Evolutionary conservation across 768 basidiomycete species (phyloP), one percentile per base, ranked within the genome.

Genomic region (Mycena albidolilacea): DNA sequence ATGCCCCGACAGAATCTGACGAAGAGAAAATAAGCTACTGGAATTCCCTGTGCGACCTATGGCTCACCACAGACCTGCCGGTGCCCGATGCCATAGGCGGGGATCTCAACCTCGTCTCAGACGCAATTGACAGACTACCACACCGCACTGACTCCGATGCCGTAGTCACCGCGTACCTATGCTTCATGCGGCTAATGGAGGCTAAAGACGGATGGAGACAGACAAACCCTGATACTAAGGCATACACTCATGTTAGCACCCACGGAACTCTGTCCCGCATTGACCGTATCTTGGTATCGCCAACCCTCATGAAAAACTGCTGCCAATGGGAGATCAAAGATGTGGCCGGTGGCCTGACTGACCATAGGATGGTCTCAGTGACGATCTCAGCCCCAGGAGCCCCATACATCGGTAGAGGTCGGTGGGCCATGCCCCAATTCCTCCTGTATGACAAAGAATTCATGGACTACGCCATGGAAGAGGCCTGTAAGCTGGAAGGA

Each of bases 51-150:
- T 17, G 57, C 5, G 48, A 46, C 0, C 19, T 80, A 0, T 43
- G 58, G 44, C 55, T 46, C 1, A 57, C 35, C n/a, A 39, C 2
- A 70, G 78, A 52, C 1, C 77, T 1, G 38, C 63, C 19, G 35
- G 37, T 17, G 19, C 48, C 19, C 7, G 63, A 17, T 0, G 63
- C 19, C 3, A 30, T 79, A 6, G 39, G 76, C 0, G 77, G 80
- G 0, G 79, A 82, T 55, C 78, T 81, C 43, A 82, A 82, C 71
- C 3, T 80, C 0, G 70, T 76, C 0, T 74, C 79, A 41, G 78
- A 52, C 8, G 5, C 48, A 11, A 19, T 62, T 0, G 60, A 69
- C 39, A 0, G 68, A 0, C 38, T 69, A 1, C 68, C 68, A 17
- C 46, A 55, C 59, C 46, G 17, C 14, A 30, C 68, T 0, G 68